Evolutionary conservation across 2,329 filamentous ascomycete species (phyloP), one percentile per base, ranked within the genome.

Genomic region (Fusarium sp.): DNA sequence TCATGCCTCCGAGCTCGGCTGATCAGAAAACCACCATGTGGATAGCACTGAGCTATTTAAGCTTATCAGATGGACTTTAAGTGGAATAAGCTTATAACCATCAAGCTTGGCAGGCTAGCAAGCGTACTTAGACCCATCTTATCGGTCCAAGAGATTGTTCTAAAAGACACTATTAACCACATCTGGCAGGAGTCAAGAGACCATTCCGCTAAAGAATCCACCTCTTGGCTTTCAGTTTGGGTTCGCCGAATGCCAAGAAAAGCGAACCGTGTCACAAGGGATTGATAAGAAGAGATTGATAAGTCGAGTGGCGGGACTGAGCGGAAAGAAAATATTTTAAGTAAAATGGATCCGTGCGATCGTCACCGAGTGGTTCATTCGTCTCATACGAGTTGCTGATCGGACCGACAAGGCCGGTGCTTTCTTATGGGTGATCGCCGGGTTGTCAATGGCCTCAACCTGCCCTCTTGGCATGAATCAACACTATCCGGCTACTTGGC

Each of bases 371-470:
- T 42, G 14, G 14, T 42, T 17, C 6, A 24, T 24, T 24, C 5
- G 3, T 24, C 22, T 42, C 0, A 42, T 15, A 15, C 5, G 41
- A 5, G 14, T 0, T 42, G 41, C 5, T 24, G 24, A 10, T 42
- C n/a, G n/a, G 41, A 17, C 41, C 41, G 41, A 42, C n/a, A 42
- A 24, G 2, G 8, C 24, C 13, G 39, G 5, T 8, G 13, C 13
- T 13, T 42, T 15, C 5, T 10, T n/a, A 15, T 15, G 0, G 3
- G 22, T 10, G 13, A 42, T n/a, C 13, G 4, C 13, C 0, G 5
- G 39, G 1, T 42, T 42, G 22, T 14, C 2, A 14, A n/a, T 9
- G 4, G 0, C 32, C 14, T 35, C 0, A 3, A 15, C 14, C 14
- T 35, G 0, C 14, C 32, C 32, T 35, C 32, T 35, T 35, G 32